These are phyloP conservation scores for Macrophomina pseudophaseolina DNA, from an alignment of 2,329 filamentous ascomycete genomes.

Conservation along the genomic window DNA sequence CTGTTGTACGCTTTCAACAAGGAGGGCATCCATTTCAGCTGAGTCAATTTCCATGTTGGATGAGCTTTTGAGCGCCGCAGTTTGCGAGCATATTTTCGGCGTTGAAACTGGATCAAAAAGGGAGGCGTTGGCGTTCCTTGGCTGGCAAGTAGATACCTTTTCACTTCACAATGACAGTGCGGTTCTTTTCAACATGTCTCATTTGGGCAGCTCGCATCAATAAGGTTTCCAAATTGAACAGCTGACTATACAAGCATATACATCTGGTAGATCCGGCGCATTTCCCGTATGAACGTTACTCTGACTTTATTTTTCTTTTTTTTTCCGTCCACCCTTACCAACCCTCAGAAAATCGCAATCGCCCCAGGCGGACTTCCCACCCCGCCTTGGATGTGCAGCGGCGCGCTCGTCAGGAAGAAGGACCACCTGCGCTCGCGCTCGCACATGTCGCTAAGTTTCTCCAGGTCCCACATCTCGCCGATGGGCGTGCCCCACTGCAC, in stretches of 20 bases:
- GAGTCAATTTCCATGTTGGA: neutral
- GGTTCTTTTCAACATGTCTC: neutral
- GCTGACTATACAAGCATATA: neutral
- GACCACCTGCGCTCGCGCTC: constrained; percentile 59
- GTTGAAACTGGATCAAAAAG: constrained; percentile 1
- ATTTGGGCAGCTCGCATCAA: neutral
- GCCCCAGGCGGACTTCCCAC: constrained; percentile 45
- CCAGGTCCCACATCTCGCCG: constrained; percentile 53
- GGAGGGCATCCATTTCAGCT: constrained; percentile 91
- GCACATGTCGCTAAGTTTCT: constrained; percentile 58
- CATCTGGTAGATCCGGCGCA: neutral
- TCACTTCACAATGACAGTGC: neutral
- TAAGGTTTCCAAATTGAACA: neutral
- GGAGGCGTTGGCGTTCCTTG: constrained; percentile 5
- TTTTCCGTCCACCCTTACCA: neutral
- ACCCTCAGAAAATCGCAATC: constrained; percentile 41
- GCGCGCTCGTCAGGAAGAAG: constrained; percentile 66
- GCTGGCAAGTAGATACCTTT: constrained; percentile 16
- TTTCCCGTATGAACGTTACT: too few relatives aligned
- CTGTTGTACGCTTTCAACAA: constrained; percentile 84
- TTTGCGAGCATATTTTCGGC: constrained; percentile 17
- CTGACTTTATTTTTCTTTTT: neutral
- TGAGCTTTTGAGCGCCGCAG: constrained; percentile 57
- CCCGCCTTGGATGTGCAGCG: constrained; percentile 58
- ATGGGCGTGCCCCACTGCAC: constrained; percentile 57